Evolutionary conservation across 2,329 filamentous ascomycete species (phyloP), one percentile per base, ranked within the genome.

Genomic region (Sphaerulina populicola): DNA sequence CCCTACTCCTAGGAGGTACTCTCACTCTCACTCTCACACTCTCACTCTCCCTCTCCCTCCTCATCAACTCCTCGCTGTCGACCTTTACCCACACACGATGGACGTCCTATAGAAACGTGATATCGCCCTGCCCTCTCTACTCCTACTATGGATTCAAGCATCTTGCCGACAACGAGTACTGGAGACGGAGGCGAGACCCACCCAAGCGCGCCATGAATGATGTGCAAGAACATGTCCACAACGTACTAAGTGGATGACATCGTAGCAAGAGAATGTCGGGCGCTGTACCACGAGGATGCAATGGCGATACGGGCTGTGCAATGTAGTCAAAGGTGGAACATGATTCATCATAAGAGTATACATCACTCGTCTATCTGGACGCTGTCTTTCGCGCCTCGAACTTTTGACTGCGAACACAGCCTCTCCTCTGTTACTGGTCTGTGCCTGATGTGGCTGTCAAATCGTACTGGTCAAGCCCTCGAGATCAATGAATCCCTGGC

Each of bases 111-210:
- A 4, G 4, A 27, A 27, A 7, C 6, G 6, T 5, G 23, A 6
- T 27, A 7, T 37, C 35, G 35, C 6, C 35, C 35, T 37, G 35
- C 6, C 35, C 35, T 37, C 11, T 12, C 5, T 12, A 12, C 35
- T n/a, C 3, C 2, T 1, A 37, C 9, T 14, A 39, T 21, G 37
- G 14, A 14, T 12, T 4, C 8, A 15, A 15, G 14, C 11, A 21
- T 6, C 35, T 47, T 35, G 23, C 18, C 44, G 44, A 38, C 36
- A 36, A 43, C 11, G 27, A 37, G n/a, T 49, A 43, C 47, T 43
- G 47, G 47, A 42, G 33, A 15, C 8, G 39, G 31, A 44, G 6
- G 33, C 44, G 15, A 33, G 33, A 23, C 44, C 44, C 29, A 14
- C 10, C 18, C 23, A 21, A 47, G 11, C 2, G 2, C 2, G 39